Evolutionary conservation across 148 eudicot species (phyloP).

Genomic region (Diospyros lotus): DNA sequence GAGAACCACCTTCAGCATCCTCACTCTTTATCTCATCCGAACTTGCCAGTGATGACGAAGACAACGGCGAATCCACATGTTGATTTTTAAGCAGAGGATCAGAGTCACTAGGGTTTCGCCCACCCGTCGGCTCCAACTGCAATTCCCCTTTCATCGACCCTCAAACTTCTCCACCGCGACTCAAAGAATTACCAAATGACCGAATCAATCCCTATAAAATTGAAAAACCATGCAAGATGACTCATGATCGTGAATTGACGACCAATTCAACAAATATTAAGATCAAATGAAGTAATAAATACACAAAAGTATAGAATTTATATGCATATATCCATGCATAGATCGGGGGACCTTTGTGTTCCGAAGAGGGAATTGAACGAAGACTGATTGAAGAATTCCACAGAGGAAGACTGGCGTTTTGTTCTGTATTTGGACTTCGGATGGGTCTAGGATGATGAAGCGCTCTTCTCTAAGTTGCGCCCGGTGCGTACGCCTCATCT

Average conservation of each 20-base stretch:
- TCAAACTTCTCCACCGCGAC: not conserved
- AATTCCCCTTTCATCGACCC: slow-evolving; percentile 40
- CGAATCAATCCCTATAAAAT: not conserved
- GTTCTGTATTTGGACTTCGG: not conserved
- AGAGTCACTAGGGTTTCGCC: slow-evolving; percentile 38
- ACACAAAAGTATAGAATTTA: no score
- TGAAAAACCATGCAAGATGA: not conserved
- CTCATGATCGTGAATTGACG: no score
- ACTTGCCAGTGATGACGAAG: not conserved
- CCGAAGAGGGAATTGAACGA: not conserved
- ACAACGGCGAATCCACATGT: slow-evolving; percentile 15
- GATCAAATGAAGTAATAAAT: no score
- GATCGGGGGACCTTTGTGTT: not conserved
- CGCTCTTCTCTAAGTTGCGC: not conserved
- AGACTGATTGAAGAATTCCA: not conserved
- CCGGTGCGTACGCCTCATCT: not conserved
- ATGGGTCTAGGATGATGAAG: not conserved
- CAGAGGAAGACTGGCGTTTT: not conserved
- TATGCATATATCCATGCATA: not conserved
- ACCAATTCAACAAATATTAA: no score
- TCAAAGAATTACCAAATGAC: not conserved
- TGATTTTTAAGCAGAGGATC: slow-evolving; percentile 51
- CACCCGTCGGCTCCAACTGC: slow-evolving; percentile 36
- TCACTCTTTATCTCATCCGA: slow-evolving; percentile 36
- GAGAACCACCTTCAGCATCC: slow-evolving; percentile 55